Evolutionary conservation across 768 basidiomycete genomes (phyloP).

Genomic region (Omphalotus guepiniiformis): DNA sequence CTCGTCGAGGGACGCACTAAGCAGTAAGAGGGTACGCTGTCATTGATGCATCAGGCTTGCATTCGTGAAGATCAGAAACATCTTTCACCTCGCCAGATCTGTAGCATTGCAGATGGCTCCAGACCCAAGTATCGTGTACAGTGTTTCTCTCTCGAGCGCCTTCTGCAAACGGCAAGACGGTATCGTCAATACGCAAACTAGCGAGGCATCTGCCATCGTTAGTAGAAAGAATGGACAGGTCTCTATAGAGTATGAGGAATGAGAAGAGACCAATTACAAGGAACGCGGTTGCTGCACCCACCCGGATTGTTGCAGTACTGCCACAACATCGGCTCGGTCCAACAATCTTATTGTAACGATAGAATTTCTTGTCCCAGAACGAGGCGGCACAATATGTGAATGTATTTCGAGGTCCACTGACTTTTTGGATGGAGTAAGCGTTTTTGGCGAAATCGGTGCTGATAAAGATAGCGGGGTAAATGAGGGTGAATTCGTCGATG

Average conservation of each 20-base stretch:
- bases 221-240: slow-evolving; percentile 48
- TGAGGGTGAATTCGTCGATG: slow-evolving; percentile 40
- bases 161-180: slow-evolving; percentile 19
- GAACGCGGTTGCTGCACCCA: slow-evolving; percentile 25
- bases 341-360: slow-evolving; percentile 46
- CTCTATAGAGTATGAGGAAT: slow-evolving; percentile 31
- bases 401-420: slow-evolving; percentile 29
- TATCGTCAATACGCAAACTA: slow-evolving; percentile 25
- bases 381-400: slow-evolving; percentile 47
- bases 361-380: slow-evolving; percentile 31
- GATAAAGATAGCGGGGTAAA: slow-evolving; percentile 37
- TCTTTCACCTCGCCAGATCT: slow-evolving; percentile 32
- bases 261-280: background rate
- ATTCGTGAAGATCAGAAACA: slow-evolving; percentile 4
- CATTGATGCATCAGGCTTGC: no score
- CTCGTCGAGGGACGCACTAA: slow-evolving; percentile 35
- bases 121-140: slow-evolving; percentile 37
- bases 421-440: slow-evolving; percentile 17
- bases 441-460: slow-evolving; percentile 33
- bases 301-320: slow-evolving; percentile 65
- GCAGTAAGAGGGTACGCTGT: slow-evolving; percentile 41
- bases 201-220: slow-evolving; percentile 43
- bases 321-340: slow-evolving; percentile 37
- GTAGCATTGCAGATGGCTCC: slow-evolving; percentile 36
- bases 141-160: slow-evolving; percentile 30